Conservation (phyloP, 129 eudicot genomes). For the Scalesia atractyloides region DNA sequence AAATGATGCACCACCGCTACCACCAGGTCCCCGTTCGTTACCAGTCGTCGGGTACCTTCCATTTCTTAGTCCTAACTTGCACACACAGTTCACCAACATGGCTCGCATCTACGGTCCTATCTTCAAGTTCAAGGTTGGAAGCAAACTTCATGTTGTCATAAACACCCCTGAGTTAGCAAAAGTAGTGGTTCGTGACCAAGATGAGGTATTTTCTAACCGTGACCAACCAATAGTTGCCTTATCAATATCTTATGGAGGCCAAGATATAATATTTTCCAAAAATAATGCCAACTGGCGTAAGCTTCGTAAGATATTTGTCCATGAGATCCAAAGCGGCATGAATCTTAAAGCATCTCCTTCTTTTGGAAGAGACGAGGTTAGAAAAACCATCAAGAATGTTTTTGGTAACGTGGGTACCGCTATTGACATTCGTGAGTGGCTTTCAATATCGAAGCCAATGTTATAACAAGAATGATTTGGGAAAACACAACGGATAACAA, state of each 20-base stretch:
- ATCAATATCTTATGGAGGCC: not conserved
- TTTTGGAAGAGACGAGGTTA: slow-evolving; percentile 16
- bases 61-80: slow-evolving; percentile 6
- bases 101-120: slow-evolving; percentile 16
- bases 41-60: slow-evolving; percentile 22
- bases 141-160: slow-evolving; percentile 13
- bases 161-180: slow-evolving; percentile 18
- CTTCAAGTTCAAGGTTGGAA: slow-evolving; percentile 14
- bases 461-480: slow-evolving; percentile 8
- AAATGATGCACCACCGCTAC: slow-evolving; percentile 1
- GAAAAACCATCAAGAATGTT: not conserved
- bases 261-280: slow-evolving; percentile 1
- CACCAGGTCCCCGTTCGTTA: slow-evolving; percentile 17
- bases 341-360: not conserved
- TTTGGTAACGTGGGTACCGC: not conserved
- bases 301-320: slow-evolving; percentile 21
- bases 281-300: slow-evolving; percentile 16
- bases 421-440: slow-evolving; percentile 3
- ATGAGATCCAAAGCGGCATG: slow-evolving; percentile 12
- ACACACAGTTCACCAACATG: slow-evolving; percentile 12
- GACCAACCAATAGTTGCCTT: slow-evolving; percentile 1
- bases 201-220: slow-evolving; percentile 4
- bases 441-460: not conserved
- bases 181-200: slow-evolving; percentile 15
- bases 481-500: not conserved